phyloP scores from a whole-genome alignment of 371 early-diverging fungal genomes.

The Actinomortierella ambigua region DNA sequence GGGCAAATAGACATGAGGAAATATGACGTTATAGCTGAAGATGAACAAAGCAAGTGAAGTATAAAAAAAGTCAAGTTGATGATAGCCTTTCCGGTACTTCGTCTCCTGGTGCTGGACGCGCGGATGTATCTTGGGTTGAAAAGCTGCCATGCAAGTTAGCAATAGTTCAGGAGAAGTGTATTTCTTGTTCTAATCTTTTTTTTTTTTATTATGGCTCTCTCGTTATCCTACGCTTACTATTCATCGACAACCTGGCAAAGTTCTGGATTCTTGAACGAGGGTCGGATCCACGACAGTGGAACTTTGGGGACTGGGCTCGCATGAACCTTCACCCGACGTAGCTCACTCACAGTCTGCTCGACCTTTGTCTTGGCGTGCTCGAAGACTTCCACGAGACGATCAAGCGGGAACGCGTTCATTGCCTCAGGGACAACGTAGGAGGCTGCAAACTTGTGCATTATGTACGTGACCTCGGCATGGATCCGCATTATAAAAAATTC shows the following conservation, averaged over 20 bases:
- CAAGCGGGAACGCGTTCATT: conserved; percentile 28
- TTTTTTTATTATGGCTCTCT: too few species aligned
- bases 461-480: conserved; percentile 20
- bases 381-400: conserved; percentile 22
- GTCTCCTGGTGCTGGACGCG: too few species aligned
- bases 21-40: too few species aligned
- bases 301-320: conserved; percentile 18
- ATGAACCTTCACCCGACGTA: conserved; percentile 30
- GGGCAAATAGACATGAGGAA: too few species aligned
- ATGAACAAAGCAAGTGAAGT: too few species aligned
- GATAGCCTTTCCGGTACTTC: too few species aligned
- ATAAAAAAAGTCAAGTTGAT: too few species aligned
- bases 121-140: too few species aligned
- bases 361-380: conserved; percentile 17
- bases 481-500: conserved; percentile 25
- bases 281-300: conserved; percentile 25
- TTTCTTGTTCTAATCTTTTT: too few species aligned
- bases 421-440: conserved; percentile 16
- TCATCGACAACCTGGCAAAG: conserved; percentile 19
- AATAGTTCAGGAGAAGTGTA: too few species aligned
- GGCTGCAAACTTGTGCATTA: conserved; percentile 24
- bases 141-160: too few species aligned
- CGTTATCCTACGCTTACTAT: neutral
- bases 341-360: conserved; percentile 14
- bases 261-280: conserved; percentile 27